Evolutionary conservation across 2,329 filamentous ascomycete species (phyloP), one percentile per base, ranked within the genome.

Genomic region (Nemania diffusa): DNA sequence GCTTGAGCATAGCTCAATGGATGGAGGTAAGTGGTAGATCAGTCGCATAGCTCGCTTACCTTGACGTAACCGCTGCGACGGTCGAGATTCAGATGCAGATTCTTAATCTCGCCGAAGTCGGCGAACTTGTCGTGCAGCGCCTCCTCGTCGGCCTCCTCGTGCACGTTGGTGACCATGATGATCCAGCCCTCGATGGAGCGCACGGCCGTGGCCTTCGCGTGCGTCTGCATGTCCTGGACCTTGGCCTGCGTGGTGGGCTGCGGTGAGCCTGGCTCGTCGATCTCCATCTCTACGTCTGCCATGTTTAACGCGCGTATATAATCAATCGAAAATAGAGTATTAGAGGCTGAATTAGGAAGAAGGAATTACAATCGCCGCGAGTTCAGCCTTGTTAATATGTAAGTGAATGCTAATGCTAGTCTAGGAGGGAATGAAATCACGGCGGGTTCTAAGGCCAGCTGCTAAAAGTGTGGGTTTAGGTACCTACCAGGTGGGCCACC

Each of bases 181-280:
- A 96, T 96, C 93, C 93, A 96, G 73, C 93, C 92, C 81, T 96
- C 92, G 76, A 96, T 94, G 62, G 91, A 94, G 74, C 92, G 92
- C 67, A 96, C 92, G 26, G 92, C 92, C 0, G 90, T 93, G 62
- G 92, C 92, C 77, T 91, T 91, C 42, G 86, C 84, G 74, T 88
- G 87, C 6, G 92, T 94, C 75, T 89, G 88, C 85, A 93, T 91
- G 76, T 91, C 88, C 74, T 83, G 82, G 70, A 87, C 83, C 74
- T 87, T 86, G 73, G 81, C 78, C 67, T 83, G 81, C 34, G 65
- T 67, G 69, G 52, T 37, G 20, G 72, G 70, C 69, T 73, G 71
- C 40, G 78, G 78, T 51, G 79, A 80, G 74, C 76, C 72, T 27
- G 81, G 81, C 77, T 81, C 78, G 78, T 90, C 88, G 64, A 89